These are phyloP conservation scores for Fusarium dimerum DNA, from an alignment of 2,329 filamentous ascomycete genomes.

Conservation along the genomic window DNA sequence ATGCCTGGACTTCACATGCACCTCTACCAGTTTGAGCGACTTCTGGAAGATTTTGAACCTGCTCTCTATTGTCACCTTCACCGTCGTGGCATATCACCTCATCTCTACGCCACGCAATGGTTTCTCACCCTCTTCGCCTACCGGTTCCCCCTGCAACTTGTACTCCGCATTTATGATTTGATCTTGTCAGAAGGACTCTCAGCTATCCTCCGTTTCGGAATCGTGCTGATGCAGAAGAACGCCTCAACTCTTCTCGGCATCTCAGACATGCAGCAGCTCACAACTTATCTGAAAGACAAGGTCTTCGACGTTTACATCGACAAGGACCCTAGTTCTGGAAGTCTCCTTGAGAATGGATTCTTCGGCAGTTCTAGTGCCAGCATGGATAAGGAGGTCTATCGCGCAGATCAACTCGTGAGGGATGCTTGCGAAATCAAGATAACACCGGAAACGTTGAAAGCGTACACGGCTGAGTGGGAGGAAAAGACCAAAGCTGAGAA, in stretches of 20 bases:
- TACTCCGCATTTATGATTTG: conserved; percentile 93
- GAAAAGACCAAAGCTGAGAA: conserved; percentile 83
- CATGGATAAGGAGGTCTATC: conserved; percentile 92
- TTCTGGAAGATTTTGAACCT: conserved; percentile 92
- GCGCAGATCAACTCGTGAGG: conserved; percentile 87
- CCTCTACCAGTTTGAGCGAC: conserved; percentile 90
- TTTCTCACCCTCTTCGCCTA: conserved; percentile 99
- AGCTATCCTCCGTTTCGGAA: conserved; percentile 90
- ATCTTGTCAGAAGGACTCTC: conserved; percentile 92
- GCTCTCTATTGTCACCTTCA: conserved; percentile 93
- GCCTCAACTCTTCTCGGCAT: conserved; percentile 74
- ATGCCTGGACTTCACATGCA: conserved; percentile 96
- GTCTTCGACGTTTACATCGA: conserved; percentile 98
- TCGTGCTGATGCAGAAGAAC: conserved; percentile 97
- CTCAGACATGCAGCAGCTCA: conserved; percentile 88
- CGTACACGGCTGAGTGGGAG: conserved; percentile 87
- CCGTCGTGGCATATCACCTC: conserved; percentile 81
- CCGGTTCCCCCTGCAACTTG: conserved; percentile 92
- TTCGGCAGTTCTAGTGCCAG: conserved; percentile 90
- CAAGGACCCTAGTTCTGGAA: conserved; percentile 86
- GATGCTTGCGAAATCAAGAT: conserved; percentile 90
- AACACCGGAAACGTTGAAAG: conserved; percentile 76
- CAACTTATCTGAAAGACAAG: conserved; percentile 88
- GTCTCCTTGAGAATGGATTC: conserved; percentile 93
- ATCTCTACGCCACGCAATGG: conserved; percentile 98